These are phyloP conservation scores for Fusarium tjaetaba DNA, from an alignment of 2,329 filamentous ascomycete species.

Conservation along the genomic window DNA sequence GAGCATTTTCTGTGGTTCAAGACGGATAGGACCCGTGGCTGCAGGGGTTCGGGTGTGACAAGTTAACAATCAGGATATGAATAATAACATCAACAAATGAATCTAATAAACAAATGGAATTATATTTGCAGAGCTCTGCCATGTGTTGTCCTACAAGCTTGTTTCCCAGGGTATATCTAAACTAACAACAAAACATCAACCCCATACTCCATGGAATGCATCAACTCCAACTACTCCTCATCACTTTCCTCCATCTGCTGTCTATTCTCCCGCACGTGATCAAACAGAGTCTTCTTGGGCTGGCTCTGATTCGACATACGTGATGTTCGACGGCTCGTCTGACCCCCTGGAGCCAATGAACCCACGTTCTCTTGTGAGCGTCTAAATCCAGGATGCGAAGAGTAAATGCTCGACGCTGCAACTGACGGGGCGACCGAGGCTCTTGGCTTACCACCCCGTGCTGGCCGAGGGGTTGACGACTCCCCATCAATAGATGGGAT, in stretches of 20 bases:
- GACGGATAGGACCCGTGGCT: background rate
- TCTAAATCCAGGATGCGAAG: slow-evolving; percentile 25
- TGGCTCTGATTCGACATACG: background rate
- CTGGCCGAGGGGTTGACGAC: background rate
- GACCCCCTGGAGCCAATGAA: background rate
- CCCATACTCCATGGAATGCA: background rate
- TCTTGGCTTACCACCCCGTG: background rate
- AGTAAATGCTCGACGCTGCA: slow-evolving; percentile 36
- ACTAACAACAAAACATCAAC: background rate
- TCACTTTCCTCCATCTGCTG: background rate
- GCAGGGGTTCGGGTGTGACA: background rate
- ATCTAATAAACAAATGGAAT: slow-evolving; percentile 4
- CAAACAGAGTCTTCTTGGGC: background rate
- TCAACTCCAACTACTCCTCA: slow-evolving; percentile 1
- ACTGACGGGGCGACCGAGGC: background rate
- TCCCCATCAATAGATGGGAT: background rate
- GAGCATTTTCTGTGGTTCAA: background rate
- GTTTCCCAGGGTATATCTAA: slow-evolving; percentile 22
- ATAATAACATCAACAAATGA: background rate
- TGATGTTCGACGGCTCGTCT: background rate
- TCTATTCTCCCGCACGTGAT: background rate
- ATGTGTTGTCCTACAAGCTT: background rate
- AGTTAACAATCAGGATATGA: background rate
- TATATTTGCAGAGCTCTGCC: background rate
- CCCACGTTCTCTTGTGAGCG: slow-evolving; percentile 3